phyloP scores from a whole-genome alignment of 2,329 filamentous ascomycete species.

The Penicillium vulpinum region DNA sequence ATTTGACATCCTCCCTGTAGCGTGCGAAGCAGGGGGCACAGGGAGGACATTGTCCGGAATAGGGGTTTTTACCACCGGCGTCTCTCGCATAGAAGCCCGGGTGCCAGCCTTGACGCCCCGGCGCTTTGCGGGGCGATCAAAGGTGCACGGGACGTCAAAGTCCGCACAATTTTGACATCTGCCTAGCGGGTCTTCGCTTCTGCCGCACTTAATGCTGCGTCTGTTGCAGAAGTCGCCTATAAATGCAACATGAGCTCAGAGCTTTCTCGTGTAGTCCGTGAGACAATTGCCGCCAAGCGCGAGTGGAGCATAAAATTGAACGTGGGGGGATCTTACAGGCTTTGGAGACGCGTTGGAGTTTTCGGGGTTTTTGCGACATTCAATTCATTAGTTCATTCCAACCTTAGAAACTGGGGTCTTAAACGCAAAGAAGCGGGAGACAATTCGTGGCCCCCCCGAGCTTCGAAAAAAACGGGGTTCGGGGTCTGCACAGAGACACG shows the following conservation, averaged over 20 bases:
- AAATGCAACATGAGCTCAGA: conserved; percentile 9
- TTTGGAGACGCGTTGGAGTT: conserved; percentile 30
- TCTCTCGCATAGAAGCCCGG: conserved; percentile 11
- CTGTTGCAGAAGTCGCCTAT: conserved; percentile 53
- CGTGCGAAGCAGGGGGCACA: background rate
- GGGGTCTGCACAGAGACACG: background rate
- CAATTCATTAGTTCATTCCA: conserved; percentile 18
- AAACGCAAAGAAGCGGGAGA: background rate
- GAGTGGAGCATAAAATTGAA: conserved; percentile 13
- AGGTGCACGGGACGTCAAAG: conserved; percentile 53
- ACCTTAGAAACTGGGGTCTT: background rate
- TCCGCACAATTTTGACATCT: conserved; percentile 54
- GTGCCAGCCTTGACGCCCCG: conserved; percentile 33
- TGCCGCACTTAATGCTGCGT: conserved; percentile 49
- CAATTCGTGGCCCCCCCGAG: conserved; percentile 7
- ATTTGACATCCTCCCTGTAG: conserved; percentile 11
- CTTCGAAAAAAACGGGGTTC: conserved; percentile 5
- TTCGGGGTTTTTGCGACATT: conserved; percentile 31
- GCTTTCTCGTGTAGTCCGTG: background rate
- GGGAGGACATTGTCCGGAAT: conserved; percentile 1
- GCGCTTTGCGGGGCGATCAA: conserved; percentile 47
- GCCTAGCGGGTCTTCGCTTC: conserved; percentile 35
- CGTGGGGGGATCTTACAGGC: conserved; percentile 23
- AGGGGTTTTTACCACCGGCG: conserved; percentile 1
- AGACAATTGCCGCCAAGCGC: conserved; percentile 4